Evolutionary conservation across 495 filamentous ascomycete genomes (phyloP).

Genomic region (Lindgomyces ingoldianus): DNA sequence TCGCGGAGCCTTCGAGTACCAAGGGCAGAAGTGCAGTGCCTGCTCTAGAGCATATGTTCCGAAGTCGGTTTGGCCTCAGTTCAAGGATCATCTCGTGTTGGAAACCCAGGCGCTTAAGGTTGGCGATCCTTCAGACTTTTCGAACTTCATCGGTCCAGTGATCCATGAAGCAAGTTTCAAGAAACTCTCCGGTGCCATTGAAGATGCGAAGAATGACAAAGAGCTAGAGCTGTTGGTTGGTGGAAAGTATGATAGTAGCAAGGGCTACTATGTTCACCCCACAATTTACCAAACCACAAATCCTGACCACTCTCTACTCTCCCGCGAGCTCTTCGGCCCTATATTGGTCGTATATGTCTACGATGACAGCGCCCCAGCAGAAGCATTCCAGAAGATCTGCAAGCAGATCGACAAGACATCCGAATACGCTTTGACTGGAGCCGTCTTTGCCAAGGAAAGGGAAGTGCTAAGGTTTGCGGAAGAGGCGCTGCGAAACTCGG

Average conservation of each 20-base stretch:
- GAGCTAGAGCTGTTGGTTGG: slow-evolving; percentile 63
- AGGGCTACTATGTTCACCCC: slow-evolving; percentile 68
- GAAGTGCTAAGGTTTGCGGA: slow-evolving; percentile 43
- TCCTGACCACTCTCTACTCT: slow-evolving; percentile 62
- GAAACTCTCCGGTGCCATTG: slow-evolving; percentile 51
- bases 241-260: slow-evolving; percentile 59
- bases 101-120: slow-evolving; percentile 46
- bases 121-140: slow-evolving; percentile 43
- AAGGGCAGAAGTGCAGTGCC: slow-evolving; percentile 50
- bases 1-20: slow-evolving; percentile 50
- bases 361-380: slow-evolving; percentile 50
- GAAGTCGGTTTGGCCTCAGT: slow-evolving; percentile 42
- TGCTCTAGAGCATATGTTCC: slow-evolving; percentile 46
- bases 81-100: slow-evolving; percentile 41
- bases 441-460: slow-evolving; percentile 47
- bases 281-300: slow-evolving; percentile 68
- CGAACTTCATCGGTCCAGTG: slow-evolving; percentile 49
- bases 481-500: slow-evolving; percentile 44
- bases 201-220: slow-evolving; percentile 62
- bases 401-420: slow-evolving; percentile 43
- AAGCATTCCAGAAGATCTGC: slow-evolving; percentile 42
- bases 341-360: slow-evolving; percentile 63
- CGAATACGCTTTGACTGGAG: slow-evolving; percentile 48
- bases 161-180: slow-evolving; percentile 48
- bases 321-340: slow-evolving; percentile 66